Percentiles rank a stretch among this genome's conserved stretches.
phyloP scores from a whole-genome alignment of 805 yeast genomes.

The Candida easanensis region DNA sequence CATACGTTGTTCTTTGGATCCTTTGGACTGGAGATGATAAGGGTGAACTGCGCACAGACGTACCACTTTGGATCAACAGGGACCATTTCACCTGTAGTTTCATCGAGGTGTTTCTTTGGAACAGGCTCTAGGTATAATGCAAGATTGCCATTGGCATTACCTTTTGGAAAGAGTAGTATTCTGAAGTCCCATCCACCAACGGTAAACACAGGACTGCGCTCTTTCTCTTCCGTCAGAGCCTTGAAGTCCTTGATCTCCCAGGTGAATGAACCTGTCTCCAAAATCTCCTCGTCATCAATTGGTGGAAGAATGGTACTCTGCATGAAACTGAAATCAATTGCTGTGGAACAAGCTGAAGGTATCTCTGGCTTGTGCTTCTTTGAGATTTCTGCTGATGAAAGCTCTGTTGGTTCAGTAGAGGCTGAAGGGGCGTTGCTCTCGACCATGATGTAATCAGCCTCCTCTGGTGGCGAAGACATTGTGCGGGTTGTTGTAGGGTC shows the following conservation, averaged over 20 bases:
- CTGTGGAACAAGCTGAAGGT: not conserved
- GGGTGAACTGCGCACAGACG: slow-evolving; percentile 87
- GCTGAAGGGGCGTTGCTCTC: slow-evolving; percentile 6
- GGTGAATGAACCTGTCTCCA: slow-evolving; percentile 32
- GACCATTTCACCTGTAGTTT: slow-evolving; percentile 29
- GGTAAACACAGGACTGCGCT: slow-evolving; percentile 41
- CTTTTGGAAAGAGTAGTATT: slow-evolving; percentile 73
- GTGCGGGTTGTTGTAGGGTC: too few species aligned
- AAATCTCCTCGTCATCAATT: slow-evolving; percentile 31
- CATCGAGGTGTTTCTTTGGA: slow-evolving; percentile 26
- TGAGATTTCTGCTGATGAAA: slow-evolving; percentile 1
- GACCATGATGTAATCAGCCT: slow-evolving; percentile 3
- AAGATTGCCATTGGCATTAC: slow-evolving; percentile 56
- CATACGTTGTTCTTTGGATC: slow-evolving; percentile 58
- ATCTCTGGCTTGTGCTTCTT: slow-evolving; percentile 9
- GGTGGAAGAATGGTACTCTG: slow-evolving; percentile 23
- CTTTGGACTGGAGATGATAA: slow-evolving; percentile 79
- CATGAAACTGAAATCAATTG: slow-evolving; percentile 18
- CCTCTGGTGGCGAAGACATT: not conserved
- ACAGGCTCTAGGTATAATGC: slow-evolving; percentile 83
- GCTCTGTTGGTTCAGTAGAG: slow-evolving; percentile 3
- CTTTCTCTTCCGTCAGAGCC: slow-evolving; percentile 27
- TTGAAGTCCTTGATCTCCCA: slow-evolving; percentile 38
- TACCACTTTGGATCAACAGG: slow-evolving; percentile 61
- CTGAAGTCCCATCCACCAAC: slow-evolving; percentile 69